These are phyloP conservation scores for Cyclotella choctawhatcheeana DNA, from an alignment of 108 stramenopile genomes.

Conservation along the genomic window DNA sequence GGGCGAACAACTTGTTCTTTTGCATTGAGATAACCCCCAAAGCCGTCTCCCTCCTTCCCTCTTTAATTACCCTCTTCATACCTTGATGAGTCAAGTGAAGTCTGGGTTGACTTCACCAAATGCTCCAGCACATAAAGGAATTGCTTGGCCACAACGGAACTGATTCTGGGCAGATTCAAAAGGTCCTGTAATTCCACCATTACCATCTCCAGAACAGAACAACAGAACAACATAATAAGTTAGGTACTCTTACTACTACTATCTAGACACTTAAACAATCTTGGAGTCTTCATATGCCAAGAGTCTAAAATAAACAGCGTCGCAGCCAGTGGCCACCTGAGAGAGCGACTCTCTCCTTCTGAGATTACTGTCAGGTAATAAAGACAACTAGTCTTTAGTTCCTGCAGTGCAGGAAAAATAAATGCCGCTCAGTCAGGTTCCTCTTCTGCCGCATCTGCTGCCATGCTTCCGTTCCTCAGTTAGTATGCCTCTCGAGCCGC, in stretches of 20 bases:
- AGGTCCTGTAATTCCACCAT: too few species aligned
- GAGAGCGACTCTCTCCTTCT: neutral
- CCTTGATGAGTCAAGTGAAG: too few species aligned
- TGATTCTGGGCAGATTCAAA: too few species aligned
- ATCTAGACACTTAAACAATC: slow-evolving; percentile 6
- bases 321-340: neutral
- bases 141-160: too few species aligned
- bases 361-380: neutral
- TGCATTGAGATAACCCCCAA: too few species aligned
- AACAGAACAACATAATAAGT: slow-evolving; percentile 8
- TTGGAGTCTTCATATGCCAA: slow-evolving; percentile 9
- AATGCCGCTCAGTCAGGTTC: neutral
- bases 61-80: too few species aligned
- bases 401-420: neutral
- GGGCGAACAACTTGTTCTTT: too few species aligned
- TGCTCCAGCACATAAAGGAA: too few species aligned
- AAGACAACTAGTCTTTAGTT: neutral
- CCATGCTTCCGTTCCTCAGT: neutral
- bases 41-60: too few species aligned
- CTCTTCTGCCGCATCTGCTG: neutral
- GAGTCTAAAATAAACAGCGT: slow-evolving; percentile 8
- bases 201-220: too few species aligned
- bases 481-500: neutral
- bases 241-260: neutral
- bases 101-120: too few species aligned